Conservation (phyloP, 352 stramenopile genomes). For the Phytopythium montanum region DNA sequence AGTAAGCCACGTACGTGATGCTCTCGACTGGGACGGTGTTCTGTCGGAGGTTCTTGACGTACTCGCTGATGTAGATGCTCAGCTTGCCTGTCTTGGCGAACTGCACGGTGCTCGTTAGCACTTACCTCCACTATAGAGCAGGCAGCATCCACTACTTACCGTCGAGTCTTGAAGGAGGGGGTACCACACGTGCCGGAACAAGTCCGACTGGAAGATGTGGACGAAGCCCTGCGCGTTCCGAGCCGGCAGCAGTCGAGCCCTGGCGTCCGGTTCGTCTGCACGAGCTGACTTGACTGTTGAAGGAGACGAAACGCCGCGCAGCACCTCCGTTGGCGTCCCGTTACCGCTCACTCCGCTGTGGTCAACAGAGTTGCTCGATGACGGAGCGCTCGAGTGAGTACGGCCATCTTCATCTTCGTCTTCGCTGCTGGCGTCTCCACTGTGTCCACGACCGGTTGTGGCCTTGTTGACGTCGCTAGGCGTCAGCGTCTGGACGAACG, state of each 20-base stretch:
- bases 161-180: slow-evolving; percentile 30
- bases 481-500: slow-evolving; percentile 38
- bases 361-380: not conserved
- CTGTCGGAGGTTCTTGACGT: slow-evolving; percentile 51
- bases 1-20: slow-evolving; percentile 39
- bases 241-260: not conserved
- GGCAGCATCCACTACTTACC: slow-evolving; percentile 23
- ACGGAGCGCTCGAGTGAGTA: not conserved
- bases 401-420: not conserved
- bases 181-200: slow-evolving; percentile 54
- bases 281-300: not conserved
- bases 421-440: not conserved
- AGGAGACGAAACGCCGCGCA: not conserved
- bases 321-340: not conserved
- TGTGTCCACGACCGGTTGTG: not conserved
- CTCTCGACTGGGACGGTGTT: slow-evolving; percentile 51
- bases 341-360: not conserved
- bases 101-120: slow-evolving; percentile 23
- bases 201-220: slow-evolving; percentile 54
- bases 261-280: not conserved
- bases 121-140: not conserved
- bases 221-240: slow-evolving; percentile 43
- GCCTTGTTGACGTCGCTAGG: slow-evolving; percentile 1
- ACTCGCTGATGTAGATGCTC: slow-evolving; percentile 60
- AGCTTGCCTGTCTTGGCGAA: slow-evolving; percentile 28